Base-by-base conservation (phyloP, 768 basidiomycete genomes). In the Tricholoma sp. region DNA sequence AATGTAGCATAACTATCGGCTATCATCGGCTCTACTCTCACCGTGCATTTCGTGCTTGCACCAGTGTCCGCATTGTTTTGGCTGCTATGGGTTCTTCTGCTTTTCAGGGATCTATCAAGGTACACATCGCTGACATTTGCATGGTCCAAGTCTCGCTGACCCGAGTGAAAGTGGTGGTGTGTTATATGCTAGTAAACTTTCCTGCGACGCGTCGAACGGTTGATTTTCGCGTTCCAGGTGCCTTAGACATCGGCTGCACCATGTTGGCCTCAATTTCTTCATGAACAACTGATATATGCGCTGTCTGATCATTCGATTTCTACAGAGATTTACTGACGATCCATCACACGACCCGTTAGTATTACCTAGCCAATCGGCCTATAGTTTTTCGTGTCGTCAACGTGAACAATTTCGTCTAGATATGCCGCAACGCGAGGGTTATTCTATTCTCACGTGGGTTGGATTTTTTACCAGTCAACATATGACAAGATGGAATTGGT, bases 21-120 rank as follows among this genome's bases (percentile, higher is more conserved):
- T 91, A 91, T 66, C 89, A 91, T 66, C 79, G 89, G 35, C 70
- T 91, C n/a, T 90, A 86, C 70, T 88, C 88, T 5, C 89, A 91
- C 64, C 79, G 81, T 4, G 77, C 88, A 1, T 90, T 88, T 68
- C 77, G 78, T 18, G 88, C 88, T 4, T 72, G 72, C 1, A 56
- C 79, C 16, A 74, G 74, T 9, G 80, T 88, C 39, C 77, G 88
- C 10, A 61, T 84, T 5, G 69, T 79, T 19, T 71, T 91, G 31
- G 86, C 88, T 18, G 70, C 80, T 27, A 71, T 91, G 66, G 89
- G 90, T 0, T 82, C 85, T 3, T 80, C 85, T 50, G 89, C 83
- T 0, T 88, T 90, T 61, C 89, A 91, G 65, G 90, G 89, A 2
- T 88, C 86, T 43, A 88, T 90, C 65, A 88, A 89, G 77, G 85